Conservation (phyloP, 768 basidiomycete species). For the Mycena latifolia region DNA sequence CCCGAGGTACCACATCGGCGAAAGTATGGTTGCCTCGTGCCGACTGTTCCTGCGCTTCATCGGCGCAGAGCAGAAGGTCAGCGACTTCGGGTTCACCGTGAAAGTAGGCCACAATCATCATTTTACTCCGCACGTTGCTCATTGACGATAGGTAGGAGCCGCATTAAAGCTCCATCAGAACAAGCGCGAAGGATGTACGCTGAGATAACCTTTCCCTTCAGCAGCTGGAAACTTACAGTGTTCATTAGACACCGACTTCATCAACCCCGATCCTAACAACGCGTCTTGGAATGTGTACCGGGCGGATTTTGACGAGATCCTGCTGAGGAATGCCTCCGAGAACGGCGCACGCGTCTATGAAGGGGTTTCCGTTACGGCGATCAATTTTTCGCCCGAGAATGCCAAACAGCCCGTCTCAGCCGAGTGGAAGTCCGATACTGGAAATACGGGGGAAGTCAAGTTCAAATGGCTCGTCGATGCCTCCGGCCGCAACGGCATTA, state of each 20-base stretch:
- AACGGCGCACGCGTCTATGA: constrained; percentile 64
- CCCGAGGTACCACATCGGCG: constrained; percentile 35
- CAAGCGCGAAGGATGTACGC: too few relatives aligned
- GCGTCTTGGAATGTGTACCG: constrained; percentile 39
- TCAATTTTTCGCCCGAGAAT: constrained; percentile 55
- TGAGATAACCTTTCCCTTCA: too few relatives aligned
- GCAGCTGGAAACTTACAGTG: too few relatives aligned
- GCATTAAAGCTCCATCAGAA: too few relatives aligned
- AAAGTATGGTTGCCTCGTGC: constrained; percentile 30
- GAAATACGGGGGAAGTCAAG: constrained; percentile 52
- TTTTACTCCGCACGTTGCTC: too few relatives aligned
- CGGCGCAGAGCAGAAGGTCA: constrained; percentile 39
- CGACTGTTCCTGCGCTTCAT: constrained; percentile 45
- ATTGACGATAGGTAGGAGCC: too few relatives aligned
- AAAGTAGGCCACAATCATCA: constrained; percentile 20
- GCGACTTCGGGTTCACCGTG: constrained; percentile 41
- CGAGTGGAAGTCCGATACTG: constrained; percentile 50
- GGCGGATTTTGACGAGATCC: constrained; percentile 67
- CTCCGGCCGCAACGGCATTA: constrained; percentile 65
- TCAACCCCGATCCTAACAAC: too few relatives aligned
- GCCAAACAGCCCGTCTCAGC: constrained; percentile 51
- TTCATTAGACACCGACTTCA: too few relatives aligned
- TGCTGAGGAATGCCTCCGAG: constrained; percentile 64
- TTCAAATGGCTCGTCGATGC: constrained; percentile 79
- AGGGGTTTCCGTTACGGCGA: constrained; percentile 54